These are phyloP conservation scores for Monosporozyma siamensis DNA, from an alignment of 805 yeast species.

Conservation along the genomic window DNA sequence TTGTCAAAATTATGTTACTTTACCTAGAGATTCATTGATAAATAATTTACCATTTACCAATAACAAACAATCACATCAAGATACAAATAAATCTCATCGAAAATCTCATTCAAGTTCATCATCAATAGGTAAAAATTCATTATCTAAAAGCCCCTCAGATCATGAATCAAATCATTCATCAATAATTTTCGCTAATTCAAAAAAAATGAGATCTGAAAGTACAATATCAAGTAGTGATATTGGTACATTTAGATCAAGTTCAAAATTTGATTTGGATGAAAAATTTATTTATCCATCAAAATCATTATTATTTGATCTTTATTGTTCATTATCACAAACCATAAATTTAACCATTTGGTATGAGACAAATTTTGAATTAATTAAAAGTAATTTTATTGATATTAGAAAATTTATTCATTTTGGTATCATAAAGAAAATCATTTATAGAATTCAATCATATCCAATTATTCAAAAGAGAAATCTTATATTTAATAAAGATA, in stretches of 20 bases:
- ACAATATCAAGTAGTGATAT: conserved; percentile 12
- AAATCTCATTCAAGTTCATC: conserved; percentile 5
- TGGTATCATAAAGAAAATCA: conserved; percentile 73
- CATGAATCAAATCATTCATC: conserved; percentile 2
- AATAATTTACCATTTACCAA: conserved; percentile 28
- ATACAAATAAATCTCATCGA: background rate
- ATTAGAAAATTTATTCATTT: conserved; percentile 76
- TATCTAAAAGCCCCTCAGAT: too few relatives aligned
- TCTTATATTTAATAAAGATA: conserved; percentile 7
- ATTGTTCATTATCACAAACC: conserved; percentile 71
- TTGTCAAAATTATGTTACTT: conserved; percentile 74
- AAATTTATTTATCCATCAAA: conserved; percentile 44
- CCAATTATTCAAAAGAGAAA: conserved; percentile 42
- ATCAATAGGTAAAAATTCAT: too few relatives aligned
- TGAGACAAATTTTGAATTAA: conserved; percentile 45
- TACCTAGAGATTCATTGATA: conserved; percentile 28
- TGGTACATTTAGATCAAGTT: background rate
- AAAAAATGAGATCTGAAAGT: conserved; percentile 14
- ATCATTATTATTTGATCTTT: conserved; percentile 60
- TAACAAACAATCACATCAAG: background rate
- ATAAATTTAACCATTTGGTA: conserved; percentile 76
- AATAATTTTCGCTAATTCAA: background rate
- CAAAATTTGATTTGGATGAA: background rate
- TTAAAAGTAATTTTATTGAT: conserved; percentile 53
- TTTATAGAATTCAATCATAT: conserved; percentile 70